Evolutionary conservation across 371 early-diverging fungal species (phyloP), one percentile per base, ranked within the genome.

Genomic region (Mortierella sp.): DNA sequence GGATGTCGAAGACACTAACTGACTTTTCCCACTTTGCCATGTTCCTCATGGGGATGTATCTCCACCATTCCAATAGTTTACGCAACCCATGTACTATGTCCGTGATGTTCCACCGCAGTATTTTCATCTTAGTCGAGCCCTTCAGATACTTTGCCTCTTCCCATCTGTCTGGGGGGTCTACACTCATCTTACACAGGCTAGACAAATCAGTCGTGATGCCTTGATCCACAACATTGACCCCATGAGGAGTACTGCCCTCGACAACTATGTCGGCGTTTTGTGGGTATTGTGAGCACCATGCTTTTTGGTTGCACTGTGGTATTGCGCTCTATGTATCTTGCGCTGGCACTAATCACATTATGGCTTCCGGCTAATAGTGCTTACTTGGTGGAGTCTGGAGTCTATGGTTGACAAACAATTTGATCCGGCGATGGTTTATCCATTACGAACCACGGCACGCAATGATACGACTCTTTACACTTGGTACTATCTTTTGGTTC

Each of bases 351-450:
- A 37, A 37, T 37, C 37, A 37, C 37, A 37, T 9, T 37, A 37
- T 37, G 37, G 9, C 37, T 9, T 29, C 15, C 30, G 28, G 15
- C n/a, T 48, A 14, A 4, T 57, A 86, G 86, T 84, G 83, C 37
- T 56, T 80, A 18, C 64, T 86, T 15, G 84, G 85, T 30, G 86
- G 88, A 48, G 82, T 84, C 68, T 88, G 88, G 87, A 86, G 83
- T 59, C 87, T 84, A 84, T 81, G 83, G 48, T 55, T 88, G 11
- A 72, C 84, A 25, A 86, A 83, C 26, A 82, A 81, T 51, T 80
- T 88, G 83, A 84, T 87, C 81, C 74, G 83, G 55, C 83, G 84
- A 50, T 88, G 88, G 88, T 61, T 87, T 29, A 85, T 86, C 64
- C 85, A 85, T 62, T 87, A 87, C 66, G 85, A 88, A 60, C 75